Evolutionary conservation across 176 grass and related monocot genomes (phyloP), one percentile per base, ranked within the genome.

Genomic region (Eremochloa ophiuroides): DNA sequence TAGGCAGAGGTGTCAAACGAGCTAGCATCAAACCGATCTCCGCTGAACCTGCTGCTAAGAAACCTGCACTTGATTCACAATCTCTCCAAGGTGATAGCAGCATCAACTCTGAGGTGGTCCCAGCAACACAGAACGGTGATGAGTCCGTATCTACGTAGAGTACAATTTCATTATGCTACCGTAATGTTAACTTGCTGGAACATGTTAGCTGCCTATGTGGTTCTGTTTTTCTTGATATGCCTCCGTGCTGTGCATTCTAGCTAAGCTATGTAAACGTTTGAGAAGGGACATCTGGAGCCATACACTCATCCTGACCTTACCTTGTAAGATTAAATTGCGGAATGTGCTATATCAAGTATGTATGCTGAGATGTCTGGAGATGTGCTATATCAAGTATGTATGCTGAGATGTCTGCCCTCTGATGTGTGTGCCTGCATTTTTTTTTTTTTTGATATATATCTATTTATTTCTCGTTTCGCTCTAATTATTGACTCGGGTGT

Each of bases 1-100:
- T 99, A 31, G 96, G 96, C 22, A 93, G 96, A 91, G 96, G 96
- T 2, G 64, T 99, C 30, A 99, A 99, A 48, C 86, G 96, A 66
- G 93, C 93, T 76, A 87, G 62, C 39, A 80, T 91, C 37, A 90
- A 84, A 68, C 88, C 90, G 4, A 83, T 89, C 44, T 17, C 59
- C 46, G 82, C 70, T 10, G 90, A 93, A 67, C 79, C 79, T 26
- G 34, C 62, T 16, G 20, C 67, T 0, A 96, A 96, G 82, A 96
- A 80, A 41, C 62, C 43, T 41, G 61, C 25, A 42, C 22, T 69
- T 66, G 84, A 85, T 76, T 87, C 84, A n/a, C 18, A 27, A 12
- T 78, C 87, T 13, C 31, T 68, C 42, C 72, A 91, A 75, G 84
- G 31, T 62, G 89, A 82, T 71, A 62, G 62, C 74, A 75, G 83